Base-by-base conservation (phyloP, 768 basidiomycete species). In the Suillus occidentalis region DNA sequence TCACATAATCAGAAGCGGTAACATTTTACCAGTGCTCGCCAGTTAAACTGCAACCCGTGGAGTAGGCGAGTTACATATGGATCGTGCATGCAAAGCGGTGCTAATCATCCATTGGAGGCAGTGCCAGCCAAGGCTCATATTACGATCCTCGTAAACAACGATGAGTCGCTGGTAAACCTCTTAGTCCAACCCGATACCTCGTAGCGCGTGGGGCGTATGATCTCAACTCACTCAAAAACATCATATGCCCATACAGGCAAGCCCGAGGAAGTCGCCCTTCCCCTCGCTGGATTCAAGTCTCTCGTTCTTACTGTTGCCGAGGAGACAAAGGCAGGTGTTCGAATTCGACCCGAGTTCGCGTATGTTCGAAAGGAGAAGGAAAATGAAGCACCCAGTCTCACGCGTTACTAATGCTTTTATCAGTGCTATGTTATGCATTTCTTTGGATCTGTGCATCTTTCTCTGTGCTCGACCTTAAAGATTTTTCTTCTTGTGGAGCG, bases 341-440 rank as follows among this genome's bases (percentile, higher is more conserved):
- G 13, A 49, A 1, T 49, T 49, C n/a, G 6, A 22, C 12, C 43
- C 42, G 18, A 43, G 43, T 20, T 43, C 42, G 42, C 18, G 42
- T 18, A 20, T n/a, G 20, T 45, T 45, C n/a, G 10, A n/a, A 47
- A 50, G 25, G 25, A 50, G 25, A 50, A 50, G 6, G 22, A 49
- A 49, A 25, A 49, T 2, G 22, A 22, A 5, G 45, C n/a, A 12
- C n/a, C 42, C 12, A 5, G 22, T 50, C 22, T 22, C 14, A 25
- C 49, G 16, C 47, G 6, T 49, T 49, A 2, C 6, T 25, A 14
- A 49, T 49, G 13, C n/a, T 25, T 50, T 25, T 25, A 50, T 13
- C 16, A 16, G 4, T 50, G 3, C 13, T 25, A 77, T 72, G 67
- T 73, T 68, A 69, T 64, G 36, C 66, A 75, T 76, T 66, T 75